Evolutionary conservation across 225 moss, liverwort and hornwort genomes (phyloP).

Genomic region (Asterella californica): DNA sequence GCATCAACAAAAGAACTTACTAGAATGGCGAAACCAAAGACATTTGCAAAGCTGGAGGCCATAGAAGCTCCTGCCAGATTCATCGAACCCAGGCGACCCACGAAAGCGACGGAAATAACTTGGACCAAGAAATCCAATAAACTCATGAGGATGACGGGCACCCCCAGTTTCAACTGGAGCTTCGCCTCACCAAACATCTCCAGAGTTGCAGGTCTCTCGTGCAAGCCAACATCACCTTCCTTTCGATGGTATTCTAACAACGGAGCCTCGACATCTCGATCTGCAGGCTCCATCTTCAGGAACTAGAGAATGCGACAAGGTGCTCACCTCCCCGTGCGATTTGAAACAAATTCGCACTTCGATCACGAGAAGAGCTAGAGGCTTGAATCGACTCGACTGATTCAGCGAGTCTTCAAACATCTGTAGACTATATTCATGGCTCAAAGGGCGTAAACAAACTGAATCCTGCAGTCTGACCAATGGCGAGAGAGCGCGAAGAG

Average conservation of each 20-base stretch:
- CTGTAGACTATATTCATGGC: too few species aligned
- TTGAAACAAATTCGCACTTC: too few species aligned
- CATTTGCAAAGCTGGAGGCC: slow-evolving; percentile 53
- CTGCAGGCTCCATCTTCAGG: slow-evolving; percentile 11
- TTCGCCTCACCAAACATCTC: slow-evolving; percentile 30
- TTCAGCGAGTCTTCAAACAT: too few species aligned
- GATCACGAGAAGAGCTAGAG: too few species aligned
- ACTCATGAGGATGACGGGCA: slow-evolving; percentile 42
- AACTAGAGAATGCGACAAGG: too few species aligned
- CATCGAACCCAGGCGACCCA: slow-evolving; percentile 46
- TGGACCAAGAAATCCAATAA: slow-evolving; percentile 38
- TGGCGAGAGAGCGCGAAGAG: too few species aligned
- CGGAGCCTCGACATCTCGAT: slow-evolving; percentile 13
- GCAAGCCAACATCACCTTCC: slow-evolving; percentile 28
- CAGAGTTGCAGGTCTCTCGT: slow-evolving; percentile 11
- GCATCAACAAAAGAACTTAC: slow-evolving; percentile 19
- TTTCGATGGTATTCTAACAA: slow-evolving; percentile 24
- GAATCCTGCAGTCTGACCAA: too few species aligned
- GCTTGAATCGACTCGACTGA: too few species aligned
- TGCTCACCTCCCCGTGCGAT: too few species aligned
- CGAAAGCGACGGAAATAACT: slow-evolving; percentile 41
- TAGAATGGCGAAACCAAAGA: slow-evolving; percentile 48
- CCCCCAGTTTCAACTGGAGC: slow-evolving; percentile 31
- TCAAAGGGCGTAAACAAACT: too few species aligned
- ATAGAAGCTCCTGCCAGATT: slow-evolving; percentile 47